These are phyloP conservation scores for Hygrophila difformis DNA, from an alignment of 257 asterid genomes.

Conservation along the genomic window DNA sequence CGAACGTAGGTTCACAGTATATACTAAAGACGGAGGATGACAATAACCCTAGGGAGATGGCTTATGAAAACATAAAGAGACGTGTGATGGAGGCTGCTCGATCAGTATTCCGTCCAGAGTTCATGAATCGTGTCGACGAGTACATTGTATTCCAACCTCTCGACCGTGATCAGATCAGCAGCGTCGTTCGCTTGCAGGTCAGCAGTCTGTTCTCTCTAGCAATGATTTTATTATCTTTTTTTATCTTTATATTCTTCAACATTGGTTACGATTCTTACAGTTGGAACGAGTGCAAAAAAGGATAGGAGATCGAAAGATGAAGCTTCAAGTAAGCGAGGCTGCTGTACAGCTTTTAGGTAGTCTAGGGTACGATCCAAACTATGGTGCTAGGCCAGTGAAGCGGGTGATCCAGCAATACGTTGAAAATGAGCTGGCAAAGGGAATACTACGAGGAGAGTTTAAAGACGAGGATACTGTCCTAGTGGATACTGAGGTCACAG, in stretches of 20 bases:
- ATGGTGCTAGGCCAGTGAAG: conserved; percentile 92
- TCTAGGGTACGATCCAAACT: conserved; percentile 81
- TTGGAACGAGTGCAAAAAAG: conserved; percentile 76
- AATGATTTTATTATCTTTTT: no score
- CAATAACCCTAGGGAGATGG: conserved; percentile 26
- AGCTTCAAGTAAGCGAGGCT: conserved; percentile 54
- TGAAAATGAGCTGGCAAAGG: conserved; percentile 83
- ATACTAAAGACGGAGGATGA: conserved; percentile 63
- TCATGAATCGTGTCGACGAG: conserved; percentile 90
- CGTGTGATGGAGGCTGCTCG: conserved; percentile 88
- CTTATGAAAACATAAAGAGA: conserved; percentile 58
- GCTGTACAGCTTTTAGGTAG: conserved; percentile 59
- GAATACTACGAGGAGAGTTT: conserved; percentile 73
- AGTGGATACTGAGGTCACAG: conserved; percentile 59
- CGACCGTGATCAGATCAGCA: conserved; percentile 63
- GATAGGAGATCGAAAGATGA: conserved; percentile 68
- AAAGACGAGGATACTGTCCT: conserved; percentile 61
- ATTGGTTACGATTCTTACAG: conserved; percentile 21
- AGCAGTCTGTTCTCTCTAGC: neutral
- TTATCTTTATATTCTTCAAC: no score
- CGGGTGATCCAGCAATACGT: conserved; percentile 74
- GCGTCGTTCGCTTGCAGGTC: conserved; percentile 70
- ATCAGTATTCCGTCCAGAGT: conserved; percentile 77
- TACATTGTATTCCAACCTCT: conserved; percentile 93
- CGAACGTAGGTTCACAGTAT: conserved; percentile 84